Percentiles rank a stretch among this genome's conserved stretches.
Conservation (phyloP, 441 rosid genomes). For the Eruca vesicaria region DNA sequence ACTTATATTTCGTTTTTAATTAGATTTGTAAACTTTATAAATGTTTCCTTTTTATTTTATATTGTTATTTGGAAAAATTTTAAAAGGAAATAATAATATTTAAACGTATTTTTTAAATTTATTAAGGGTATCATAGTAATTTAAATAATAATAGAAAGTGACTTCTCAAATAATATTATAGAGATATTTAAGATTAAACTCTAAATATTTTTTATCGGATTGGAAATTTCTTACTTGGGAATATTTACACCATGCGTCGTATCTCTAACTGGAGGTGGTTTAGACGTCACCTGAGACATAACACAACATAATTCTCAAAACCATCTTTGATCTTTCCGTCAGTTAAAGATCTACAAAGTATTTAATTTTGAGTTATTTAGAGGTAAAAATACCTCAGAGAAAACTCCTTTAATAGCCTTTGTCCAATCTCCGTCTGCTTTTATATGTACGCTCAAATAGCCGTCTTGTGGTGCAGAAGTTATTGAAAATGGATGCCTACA, state of each 20-base stretch:
- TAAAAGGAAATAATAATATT: too few species aligned
- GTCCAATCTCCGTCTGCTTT: slow-evolving; percentile 33
- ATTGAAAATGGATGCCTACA: slow-evolving; percentile 36
- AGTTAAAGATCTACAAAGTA: background rate
- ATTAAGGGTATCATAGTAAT: too few species aligned
- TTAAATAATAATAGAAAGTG: too few species aligned
- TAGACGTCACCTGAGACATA: slow-evolving; percentile 17
- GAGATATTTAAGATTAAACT: background rate
- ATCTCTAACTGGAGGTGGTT: background rate
- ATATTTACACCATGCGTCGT: background rate
- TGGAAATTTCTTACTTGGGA: slow-evolving; percentile 8
- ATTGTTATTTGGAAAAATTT: too few species aligned
- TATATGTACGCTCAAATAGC: slow-evolving; percentile 27
- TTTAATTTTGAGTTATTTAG: background rate
- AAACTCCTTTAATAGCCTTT: slow-evolving; percentile 21
- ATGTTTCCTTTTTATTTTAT: too few species aligned
- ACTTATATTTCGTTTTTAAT: too few species aligned
- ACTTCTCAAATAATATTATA: too few species aligned
- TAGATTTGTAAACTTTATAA: too few species aligned
- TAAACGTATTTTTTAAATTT: too few species aligned
- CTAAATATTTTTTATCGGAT: background rate
- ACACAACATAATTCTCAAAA: background rate
- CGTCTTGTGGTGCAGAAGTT: slow-evolving; percentile 35
- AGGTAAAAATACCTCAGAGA: slow-evolving; percentile 15
- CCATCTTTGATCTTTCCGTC: background rate